These are phyloP conservation scores for Darksidea phi DNA, from an alignment of 495 filamentous ascomycete genomes.

Conservation along the genomic window DNA sequence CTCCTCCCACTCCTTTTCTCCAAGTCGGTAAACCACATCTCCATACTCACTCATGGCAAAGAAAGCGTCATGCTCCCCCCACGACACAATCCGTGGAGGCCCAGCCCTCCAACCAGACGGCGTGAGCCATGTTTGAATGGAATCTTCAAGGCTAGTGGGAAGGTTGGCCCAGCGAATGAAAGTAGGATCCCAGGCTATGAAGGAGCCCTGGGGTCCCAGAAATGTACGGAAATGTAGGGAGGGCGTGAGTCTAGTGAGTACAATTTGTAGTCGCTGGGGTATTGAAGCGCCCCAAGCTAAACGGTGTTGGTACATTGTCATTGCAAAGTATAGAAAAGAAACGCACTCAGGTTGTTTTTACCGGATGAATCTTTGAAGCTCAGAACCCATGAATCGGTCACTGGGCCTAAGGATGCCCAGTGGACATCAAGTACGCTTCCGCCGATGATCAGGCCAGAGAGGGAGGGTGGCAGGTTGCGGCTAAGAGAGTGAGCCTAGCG, in stretches of 20 bases:
- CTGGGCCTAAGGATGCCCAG: constrained; percentile 26
- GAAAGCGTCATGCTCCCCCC: constrained; percentile 12
- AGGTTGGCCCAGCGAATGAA: constrained; percentile 31
- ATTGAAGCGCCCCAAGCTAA: constrained; percentile 10
- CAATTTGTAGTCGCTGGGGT: background rate
- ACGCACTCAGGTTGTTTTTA: constrained; percentile 15
- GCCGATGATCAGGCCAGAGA: constrained; percentile 16
- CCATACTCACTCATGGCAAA: constrained; percentile 32
- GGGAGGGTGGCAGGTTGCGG: constrained; percentile 19
- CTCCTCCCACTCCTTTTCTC: background rate
- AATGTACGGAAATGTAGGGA: constrained; percentile 17
- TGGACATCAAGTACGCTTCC: constrained; percentile 20
- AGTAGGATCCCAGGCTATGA: constrained; percentile 27
- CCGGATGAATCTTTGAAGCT: constrained; percentile 16
- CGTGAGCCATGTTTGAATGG: constrained; percentile 31
- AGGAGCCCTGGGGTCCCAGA: constrained; percentile 27
- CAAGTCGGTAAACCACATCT: constrained; percentile 7
- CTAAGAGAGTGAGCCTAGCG: constrained; percentile 1
- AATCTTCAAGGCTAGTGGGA: constrained; percentile 20
- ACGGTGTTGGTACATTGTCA: background rate
- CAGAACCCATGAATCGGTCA: constrained; percentile 30
- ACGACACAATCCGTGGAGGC: constrained; percentile 23
- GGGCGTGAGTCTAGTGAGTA: constrained; percentile 8
- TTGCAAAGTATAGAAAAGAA: background rate
- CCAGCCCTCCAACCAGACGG: constrained; percentile 31